Percentiles rank a stretch among this genome's conserved stretches.
Conservation (phyloP, 805 yeast genomes). For the Osmozyma mogii region DNA sequence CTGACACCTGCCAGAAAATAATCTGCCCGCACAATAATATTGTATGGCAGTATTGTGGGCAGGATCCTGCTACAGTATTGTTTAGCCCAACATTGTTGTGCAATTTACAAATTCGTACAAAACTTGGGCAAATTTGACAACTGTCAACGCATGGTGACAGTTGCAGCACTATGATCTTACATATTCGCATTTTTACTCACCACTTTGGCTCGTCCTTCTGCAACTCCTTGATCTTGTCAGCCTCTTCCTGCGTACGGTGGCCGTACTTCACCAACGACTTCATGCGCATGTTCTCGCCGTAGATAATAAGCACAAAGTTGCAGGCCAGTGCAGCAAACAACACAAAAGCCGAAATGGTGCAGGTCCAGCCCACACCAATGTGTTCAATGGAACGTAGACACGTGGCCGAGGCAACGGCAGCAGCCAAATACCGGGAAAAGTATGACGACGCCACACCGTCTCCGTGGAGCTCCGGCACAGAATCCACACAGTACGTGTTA, state of each 20-base stretch:
- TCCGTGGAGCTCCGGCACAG: conserved; percentile 46
- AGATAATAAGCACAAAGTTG: conserved; percentile 24
- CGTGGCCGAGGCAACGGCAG: conserved; percentile 44
- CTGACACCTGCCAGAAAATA: too few relatives aligned
- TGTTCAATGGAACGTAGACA: conserved; percentile 36
- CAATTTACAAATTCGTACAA: too few relatives aligned
- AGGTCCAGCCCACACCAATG: conserved; percentile 53
- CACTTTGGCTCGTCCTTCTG: too few relatives aligned
- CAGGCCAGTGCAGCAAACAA: conserved; percentile 31
- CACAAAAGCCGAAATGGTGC: conserved; percentile 40
- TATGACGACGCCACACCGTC: conserved; percentile 52
- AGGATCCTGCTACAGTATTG: too few relatives aligned
- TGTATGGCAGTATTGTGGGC: too few relatives aligned
- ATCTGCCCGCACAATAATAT: too few relatives aligned
- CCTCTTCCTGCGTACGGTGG: background rate
- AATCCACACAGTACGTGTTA: conserved; percentile 53
- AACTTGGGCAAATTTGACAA: too few relatives aligned
- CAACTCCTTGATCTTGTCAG: conserved; percentile 1
- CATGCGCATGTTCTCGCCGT: conserved; percentile 33
- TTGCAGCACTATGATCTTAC: too few relatives aligned
- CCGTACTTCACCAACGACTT: conserved; percentile 2
- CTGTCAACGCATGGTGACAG: too few relatives aligned
- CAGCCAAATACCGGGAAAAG: conserved; percentile 41
- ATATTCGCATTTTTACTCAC: too few relatives aligned
- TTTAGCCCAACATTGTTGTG: too few relatives aligned